Percentiles rank a stretch among this genome's conserved stretches.
Conservation (phyloP, 768 basidiomycete genomes). For the Nevesoporus exiguus region DNA sequence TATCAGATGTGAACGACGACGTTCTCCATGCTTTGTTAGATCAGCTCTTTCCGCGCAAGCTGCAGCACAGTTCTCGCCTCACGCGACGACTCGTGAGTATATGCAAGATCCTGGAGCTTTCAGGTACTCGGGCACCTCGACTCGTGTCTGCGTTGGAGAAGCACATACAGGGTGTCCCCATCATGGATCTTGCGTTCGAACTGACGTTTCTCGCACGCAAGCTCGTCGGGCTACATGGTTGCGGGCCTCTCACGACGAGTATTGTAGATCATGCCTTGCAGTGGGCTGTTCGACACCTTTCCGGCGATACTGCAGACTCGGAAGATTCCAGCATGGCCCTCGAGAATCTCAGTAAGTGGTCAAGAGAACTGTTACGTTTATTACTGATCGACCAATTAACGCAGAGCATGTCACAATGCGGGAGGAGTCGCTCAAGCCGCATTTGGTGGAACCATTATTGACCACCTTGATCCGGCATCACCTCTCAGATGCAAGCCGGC, state of each 20-base stretch:
- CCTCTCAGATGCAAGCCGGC: constrained; percentile 40
- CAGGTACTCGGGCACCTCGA: constrained; percentile 19
- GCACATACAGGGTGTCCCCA: constrained; percentile 25
- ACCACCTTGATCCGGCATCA: constrained; percentile 58
- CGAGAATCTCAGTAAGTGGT: constrained; percentile 38
- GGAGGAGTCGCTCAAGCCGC: constrained; percentile 37
- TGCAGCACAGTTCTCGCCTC: background rate
- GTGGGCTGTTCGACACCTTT: constrained; percentile 49
- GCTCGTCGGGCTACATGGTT: constrained; percentile 23
- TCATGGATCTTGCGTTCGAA: constrained; percentile 29
- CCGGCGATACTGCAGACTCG: constrained; percentile 29
- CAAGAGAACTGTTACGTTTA: background rate
- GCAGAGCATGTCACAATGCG: constrained; percentile 14
- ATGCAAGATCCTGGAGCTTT: constrained; percentile 25
- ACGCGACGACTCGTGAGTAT: constrained; percentile 25
- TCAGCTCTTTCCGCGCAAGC: constrained; percentile 14
- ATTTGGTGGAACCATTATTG: constrained; percentile 70
- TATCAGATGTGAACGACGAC: constrained; percentile 21
- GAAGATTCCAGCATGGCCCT: constrained; percentile 25
- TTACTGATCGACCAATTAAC: background rate
- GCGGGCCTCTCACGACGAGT: constrained; percentile 24
- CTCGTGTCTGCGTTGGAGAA: constrained; percentile 25
- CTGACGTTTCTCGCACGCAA: constrained; percentile 33
- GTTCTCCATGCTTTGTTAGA: constrained; percentile 33
- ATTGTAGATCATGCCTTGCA: constrained; percentile 48